phyloP scores from a whole-genome alignment of 1,284 basidiomycete species.

The Termitomyces sp. region DNA sequence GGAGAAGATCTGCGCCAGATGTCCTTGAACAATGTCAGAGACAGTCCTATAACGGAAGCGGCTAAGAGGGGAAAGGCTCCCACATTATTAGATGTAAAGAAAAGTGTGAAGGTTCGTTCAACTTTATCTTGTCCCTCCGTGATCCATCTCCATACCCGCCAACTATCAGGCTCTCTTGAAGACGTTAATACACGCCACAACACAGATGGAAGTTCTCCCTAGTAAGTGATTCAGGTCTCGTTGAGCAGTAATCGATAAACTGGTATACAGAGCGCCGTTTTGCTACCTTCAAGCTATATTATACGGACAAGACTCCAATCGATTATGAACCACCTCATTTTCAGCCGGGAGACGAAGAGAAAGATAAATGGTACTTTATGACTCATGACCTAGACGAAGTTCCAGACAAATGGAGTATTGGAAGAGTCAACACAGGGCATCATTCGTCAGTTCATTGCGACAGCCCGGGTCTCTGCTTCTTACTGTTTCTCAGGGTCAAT shows the following conservation, averaged over 20 bases:
- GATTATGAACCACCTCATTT: constrained; percentile 78
- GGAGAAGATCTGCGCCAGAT: constrained; percentile 52
- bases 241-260: neutral
- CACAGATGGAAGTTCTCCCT: constrained; percentile 72
- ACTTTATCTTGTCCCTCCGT: neutral
- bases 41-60: constrained; percentile 55
- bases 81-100: constrained; percentile 69
- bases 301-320: constrained; percentile 66
- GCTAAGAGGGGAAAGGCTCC: constrained; percentile 53
- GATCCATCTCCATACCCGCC: neutral
- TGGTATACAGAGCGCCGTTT: constrained; percentile 58
- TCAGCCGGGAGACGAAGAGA: constrained; percentile 57
- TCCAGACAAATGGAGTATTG: constrained; percentile 67
- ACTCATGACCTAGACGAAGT: constrained; percentile 64
- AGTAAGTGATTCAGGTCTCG: constrained; percentile 39
- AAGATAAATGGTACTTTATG: constrained; percentile 72
- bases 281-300: constrained; percentile 81
- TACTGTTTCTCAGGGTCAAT: constrained; percentile 46
- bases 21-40: constrained; percentile 34
- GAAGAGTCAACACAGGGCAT: constrained; percentile 62
- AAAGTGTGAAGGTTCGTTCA: constrained; percentile 57
- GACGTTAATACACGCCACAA: constrained; percentile 68
- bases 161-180: constrained; percentile 56
- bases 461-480: constrained; percentile 4
- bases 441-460: constrained; percentile 49